Base-by-base conservation (phyloP, 2,329 filamentous ascomycete species). In the Trichothecium sympodiale region DNA sequence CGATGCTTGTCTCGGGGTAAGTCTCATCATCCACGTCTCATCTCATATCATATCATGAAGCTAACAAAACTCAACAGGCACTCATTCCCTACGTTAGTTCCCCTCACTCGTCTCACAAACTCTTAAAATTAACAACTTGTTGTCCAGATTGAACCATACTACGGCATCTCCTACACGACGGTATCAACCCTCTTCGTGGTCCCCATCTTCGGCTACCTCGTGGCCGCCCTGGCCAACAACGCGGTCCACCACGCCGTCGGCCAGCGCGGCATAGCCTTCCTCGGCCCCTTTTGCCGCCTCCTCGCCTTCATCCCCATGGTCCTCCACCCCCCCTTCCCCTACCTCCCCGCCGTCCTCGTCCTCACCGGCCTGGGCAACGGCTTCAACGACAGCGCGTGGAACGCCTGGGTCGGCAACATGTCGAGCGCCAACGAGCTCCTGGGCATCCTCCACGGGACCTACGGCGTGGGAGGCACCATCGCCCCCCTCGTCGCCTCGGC, bases 401-500 rank as follows among this genome's bases (percentile, higher is more conserved):
- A 74, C 48, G 69, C 70, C 7, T 76, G 69, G 67, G 54, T 74
- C 15, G 83, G 83, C 9, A 80, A 78, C 46, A 83, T 89, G 77
- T 67, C 73, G 10, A 72, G 75, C 39, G 60, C 80, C 7, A 87
- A 88, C 50, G 77, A 87, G 50, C 61, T 89, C 2, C 67, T 86
- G 2, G 83, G 83, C 1, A 66, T 86, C 39, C 56, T 88, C 17
- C 82, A 87, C 51, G 80, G 73, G 1, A 72, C 73, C 27, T 89
- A 86, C 48, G 81, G 81, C 1, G 48, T 83, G 0, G 83, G 83
- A 1, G 83, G 77, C 1, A 78, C 80, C 0, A 60, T 86, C 10
- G 65, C 70, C 3, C 83, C 83, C 0, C 54, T 88, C 6, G 67
- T 86, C 40, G 81, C 82, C 2, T 86, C 83, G 0, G 69, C 71